A percentile compares a stretch with the other conserved stretches of the same genome.
Conservation (phyloP, 768 basidiomycete species). For the Trametes meyenii region DNA sequence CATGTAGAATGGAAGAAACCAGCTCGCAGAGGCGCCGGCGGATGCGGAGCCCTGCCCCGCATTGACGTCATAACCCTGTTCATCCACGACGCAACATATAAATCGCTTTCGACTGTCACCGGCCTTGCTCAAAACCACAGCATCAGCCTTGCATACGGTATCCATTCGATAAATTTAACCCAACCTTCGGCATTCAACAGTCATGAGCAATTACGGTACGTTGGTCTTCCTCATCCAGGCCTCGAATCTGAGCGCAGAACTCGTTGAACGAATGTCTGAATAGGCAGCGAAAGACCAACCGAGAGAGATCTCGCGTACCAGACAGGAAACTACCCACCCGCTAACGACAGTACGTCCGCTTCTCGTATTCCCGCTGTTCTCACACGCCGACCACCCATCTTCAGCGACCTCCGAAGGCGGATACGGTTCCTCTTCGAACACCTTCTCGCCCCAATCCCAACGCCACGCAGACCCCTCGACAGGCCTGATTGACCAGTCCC, state of each 20-base stretch:
- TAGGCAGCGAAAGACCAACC: conserved; percentile 6
- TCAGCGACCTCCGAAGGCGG: conserved; percentile 35
- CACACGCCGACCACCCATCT: not conserved
- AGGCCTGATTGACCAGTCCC: conserved; percentile 32
- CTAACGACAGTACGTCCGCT: conserved; percentile 29
- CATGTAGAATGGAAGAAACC: no score
- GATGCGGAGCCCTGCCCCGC: conserved; percentile 1
- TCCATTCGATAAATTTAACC: not conserved
- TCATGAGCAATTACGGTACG: conserved; percentile 11
- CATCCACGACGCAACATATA: not conserved
- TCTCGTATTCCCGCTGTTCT: not conserved
- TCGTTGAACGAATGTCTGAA: not conserved
- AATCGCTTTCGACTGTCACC: not conserved
- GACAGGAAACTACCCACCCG: conserved; percentile 31
- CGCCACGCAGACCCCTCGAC: conserved; percentile 12
- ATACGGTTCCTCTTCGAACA: conserved; percentile 26
- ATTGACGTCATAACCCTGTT: conserved; percentile 6
- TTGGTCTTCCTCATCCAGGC: no score
- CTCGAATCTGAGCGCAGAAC: no score
- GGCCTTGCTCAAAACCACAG: no score
- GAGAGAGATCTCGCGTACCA: conserved; percentile 18
- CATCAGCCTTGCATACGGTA: not conserved
- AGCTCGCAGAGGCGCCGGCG: no score
- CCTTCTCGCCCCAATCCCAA: conserved; percentile 18
- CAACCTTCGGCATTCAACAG: not conserved